These are phyloP conservation scores for Xylariaceae sp. DNA, from an alignment of 2,329 filamentous ascomycete genomes.

Conservation along the genomic window DNA sequence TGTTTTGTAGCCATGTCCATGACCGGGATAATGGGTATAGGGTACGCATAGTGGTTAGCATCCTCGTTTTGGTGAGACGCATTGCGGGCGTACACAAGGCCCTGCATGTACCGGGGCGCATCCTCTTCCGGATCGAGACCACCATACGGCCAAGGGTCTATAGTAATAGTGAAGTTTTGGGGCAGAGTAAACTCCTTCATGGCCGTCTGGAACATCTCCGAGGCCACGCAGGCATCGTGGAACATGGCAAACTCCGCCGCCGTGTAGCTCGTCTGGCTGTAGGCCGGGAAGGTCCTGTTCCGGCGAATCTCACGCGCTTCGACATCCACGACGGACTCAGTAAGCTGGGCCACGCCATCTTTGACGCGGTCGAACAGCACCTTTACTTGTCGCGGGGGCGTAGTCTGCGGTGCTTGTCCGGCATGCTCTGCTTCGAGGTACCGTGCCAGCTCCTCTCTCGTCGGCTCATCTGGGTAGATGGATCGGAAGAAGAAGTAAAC, in stretches of 20 bases:
- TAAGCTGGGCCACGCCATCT: constrained; percentile 30
- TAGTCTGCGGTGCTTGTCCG: constrained; percentile 19
- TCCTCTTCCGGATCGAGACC: constrained; percentile 37
- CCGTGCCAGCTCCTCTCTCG: constrained; percentile 23
- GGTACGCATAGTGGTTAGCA: constrained; percentile 58
- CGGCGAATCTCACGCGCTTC: constrained; percentile 29
- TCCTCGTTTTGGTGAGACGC: constrained; percentile 42
- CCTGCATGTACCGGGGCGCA: constrained; percentile 43
- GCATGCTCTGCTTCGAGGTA: constrained; percentile 30
- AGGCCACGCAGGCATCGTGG: constrained; percentile 37
- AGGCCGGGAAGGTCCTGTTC: constrained; percentile 25
- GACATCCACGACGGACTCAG: constrained; percentile 37
- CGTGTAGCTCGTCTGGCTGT: constrained; percentile 36
- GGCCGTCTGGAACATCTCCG: constrained; percentile 42
- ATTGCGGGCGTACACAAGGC: constrained; percentile 44
- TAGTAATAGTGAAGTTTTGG: constrained; percentile 38
- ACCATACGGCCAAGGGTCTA: constrained; percentile 64
- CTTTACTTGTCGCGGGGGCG: constrained; percentile 38
- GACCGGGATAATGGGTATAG: constrained; percentile 53
- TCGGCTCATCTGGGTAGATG: constrained; percentile 28
- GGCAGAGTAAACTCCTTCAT: constrained; percentile 43
- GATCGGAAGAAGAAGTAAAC: constrained; percentile 26
- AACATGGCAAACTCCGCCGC: constrained; percentile 38
- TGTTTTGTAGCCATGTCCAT: constrained; percentile 52
- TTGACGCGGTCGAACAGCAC: constrained; percentile 41